These are phyloP conservation scores for Hyaloscypha hepaticicola DNA, from an alignment of 495 filamentous ascomycete species.

Conservation along the genomic window DNA sequence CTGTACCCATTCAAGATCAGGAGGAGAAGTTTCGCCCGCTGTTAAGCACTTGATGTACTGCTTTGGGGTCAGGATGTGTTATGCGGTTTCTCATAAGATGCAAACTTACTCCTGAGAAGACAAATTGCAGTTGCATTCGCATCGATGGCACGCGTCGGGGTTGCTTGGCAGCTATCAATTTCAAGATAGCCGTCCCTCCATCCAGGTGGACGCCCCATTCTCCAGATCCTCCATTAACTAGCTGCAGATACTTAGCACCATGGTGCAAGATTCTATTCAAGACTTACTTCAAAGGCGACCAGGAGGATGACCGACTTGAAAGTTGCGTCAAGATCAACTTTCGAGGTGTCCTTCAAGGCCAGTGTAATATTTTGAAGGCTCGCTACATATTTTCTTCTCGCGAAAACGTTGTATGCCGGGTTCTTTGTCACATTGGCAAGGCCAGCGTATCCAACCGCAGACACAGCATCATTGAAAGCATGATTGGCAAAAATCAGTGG, in stretches of 20 bases:
- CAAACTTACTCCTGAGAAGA: slow-evolving; percentile 19
- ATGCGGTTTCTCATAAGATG: neutral
- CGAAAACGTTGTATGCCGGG: slow-evolving; percentile 8
- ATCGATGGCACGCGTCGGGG: neutral
- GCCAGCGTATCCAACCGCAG: slow-evolving; percentile 26
- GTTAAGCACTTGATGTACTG: slow-evolving; percentile 25
- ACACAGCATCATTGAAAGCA: slow-evolving; percentile 21
- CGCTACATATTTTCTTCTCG: slow-evolving; percentile 24
- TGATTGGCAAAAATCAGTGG: slow-evolving; percentile 4
- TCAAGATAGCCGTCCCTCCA: slow-evolving; percentile 21
- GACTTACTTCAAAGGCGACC: slow-evolving; percentile 26
- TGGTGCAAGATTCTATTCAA: neutral
- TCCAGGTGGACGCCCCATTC: slow-evolving; percentile 23
- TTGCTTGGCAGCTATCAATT: slow-evolving; percentile 9
- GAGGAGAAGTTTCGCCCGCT: neutral
- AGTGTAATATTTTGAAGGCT: slow-evolving; percentile 7
- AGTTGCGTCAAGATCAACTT: slow-evolving; percentile 7
- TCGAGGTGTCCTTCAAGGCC: slow-evolving; percentile 13
- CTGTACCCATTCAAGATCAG: neutral
- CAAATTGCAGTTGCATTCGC: slow-evolving; percentile 23
- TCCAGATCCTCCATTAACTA: slow-evolving; percentile 17
- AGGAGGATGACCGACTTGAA: slow-evolving; percentile 25
- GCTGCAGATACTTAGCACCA: slow-evolving; percentile 11
- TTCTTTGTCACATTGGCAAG: slow-evolving; percentile 27
- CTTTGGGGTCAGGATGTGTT: neutral